phyloP scores from a whole-genome alignment of 2,329 filamentous ascomycete species.

The Trichothecium sympodiale region DNA sequence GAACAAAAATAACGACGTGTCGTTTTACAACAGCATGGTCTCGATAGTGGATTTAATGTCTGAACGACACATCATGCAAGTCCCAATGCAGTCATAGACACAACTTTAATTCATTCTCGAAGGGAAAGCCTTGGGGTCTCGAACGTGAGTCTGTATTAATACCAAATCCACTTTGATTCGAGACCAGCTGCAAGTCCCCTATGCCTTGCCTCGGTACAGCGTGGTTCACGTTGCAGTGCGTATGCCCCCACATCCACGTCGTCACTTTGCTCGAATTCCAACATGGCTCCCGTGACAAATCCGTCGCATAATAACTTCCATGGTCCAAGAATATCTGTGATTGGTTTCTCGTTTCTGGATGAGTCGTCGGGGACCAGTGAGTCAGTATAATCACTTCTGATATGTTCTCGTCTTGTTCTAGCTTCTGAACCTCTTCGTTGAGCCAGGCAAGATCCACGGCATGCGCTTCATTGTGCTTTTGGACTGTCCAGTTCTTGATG shows the following conservation, averaged over 20 bases:
- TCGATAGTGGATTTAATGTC: too few relatives aligned
- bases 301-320: conserved; percentile 24
- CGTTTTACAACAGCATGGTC: too few relatives aligned
- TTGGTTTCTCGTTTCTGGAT: conserved; percentile 19
- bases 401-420: conserved; percentile 13
- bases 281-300: conserved; percentile 23
- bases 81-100: too few relatives aligned
- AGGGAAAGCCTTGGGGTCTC: too few relatives aligned
- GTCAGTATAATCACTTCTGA: conserved; percentile 23
- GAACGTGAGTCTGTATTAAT: too few relatives aligned
- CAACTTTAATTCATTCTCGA: too few relatives aligned
- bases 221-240: conserved; percentile 26
- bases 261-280: conserved; percentile 23
- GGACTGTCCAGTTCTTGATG: conserved; percentile 26
- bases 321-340: conserved; percentile 13
- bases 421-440: conserved; percentile 20
- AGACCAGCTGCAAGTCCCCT: too few relatives aligned
- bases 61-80: too few relatives aligned
- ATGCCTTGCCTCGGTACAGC: too few relatives aligned
- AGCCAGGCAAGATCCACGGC: conserved; percentile 29
- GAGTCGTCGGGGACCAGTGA: conserved; percentile 29
- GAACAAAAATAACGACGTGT: too few relatives aligned
- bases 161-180: too few relatives aligned
- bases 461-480: conserved; percentile 25
- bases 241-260: conserved; percentile 38